phyloP scores from a whole-genome alignment of 2,329 filamentous ascomycete genomes.

The Exophiala lecanii-corni region DNA sequence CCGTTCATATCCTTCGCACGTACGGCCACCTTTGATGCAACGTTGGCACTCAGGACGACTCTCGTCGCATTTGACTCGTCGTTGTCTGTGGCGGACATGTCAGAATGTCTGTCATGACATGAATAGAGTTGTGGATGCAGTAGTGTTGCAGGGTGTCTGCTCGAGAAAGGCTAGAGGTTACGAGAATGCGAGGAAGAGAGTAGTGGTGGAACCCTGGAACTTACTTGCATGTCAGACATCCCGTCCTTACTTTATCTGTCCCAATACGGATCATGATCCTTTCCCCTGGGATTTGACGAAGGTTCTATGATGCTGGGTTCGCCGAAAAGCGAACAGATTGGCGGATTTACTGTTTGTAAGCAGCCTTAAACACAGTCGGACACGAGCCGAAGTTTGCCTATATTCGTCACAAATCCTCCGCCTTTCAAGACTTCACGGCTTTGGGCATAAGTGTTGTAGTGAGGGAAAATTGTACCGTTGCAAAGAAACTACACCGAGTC shows the following conservation, averaged over 20 bases:
- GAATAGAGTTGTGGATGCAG: neutral
- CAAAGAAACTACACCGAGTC: neutral
- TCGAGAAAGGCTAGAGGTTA: neutral
- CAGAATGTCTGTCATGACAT: neutral
- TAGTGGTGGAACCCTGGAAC: neutral
- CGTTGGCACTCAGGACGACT: constrained; percentile 25
- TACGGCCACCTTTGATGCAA: constrained; percentile 29
- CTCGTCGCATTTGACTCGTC: constrained; percentile 31
- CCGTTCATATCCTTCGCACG: constrained; percentile 28
- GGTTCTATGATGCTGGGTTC: neutral
- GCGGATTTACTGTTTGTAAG: neutral
- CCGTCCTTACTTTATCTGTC: constrained; percentile 20
- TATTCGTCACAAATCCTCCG: no score
- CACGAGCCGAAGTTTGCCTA: no score
- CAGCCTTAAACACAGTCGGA: no score
- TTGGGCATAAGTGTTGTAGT: neutral
- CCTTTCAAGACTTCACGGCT: neutral
- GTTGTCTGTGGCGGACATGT: constrained; percentile 5
- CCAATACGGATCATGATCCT: constrained; percentile 20
- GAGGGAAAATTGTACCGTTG: no score
- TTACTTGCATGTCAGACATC: constrained; percentile 24
- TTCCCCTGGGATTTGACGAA: neutral
- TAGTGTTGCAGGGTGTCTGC: neutral
- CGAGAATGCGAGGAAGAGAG: neutral
- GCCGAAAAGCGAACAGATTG: neutral